Evolutionary conservation across 805 yeast genomes (phyloP).

Genomic region (Kluyveromyces nonfermentans): DNA sequence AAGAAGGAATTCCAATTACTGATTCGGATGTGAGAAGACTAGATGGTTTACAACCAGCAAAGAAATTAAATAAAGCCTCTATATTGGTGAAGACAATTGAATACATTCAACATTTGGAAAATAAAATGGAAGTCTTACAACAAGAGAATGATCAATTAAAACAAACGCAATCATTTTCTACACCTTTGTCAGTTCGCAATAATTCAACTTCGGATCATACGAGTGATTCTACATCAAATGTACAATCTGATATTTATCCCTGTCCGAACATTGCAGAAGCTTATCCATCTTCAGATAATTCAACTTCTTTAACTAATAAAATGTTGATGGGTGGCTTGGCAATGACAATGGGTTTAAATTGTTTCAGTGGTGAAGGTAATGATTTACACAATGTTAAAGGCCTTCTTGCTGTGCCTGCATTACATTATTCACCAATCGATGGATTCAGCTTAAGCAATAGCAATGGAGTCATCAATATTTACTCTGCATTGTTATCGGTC

Average conservation of each 20-base stretch:
- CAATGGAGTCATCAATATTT: constrained; percentile 21
- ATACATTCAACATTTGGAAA: constrained; percentile 64
- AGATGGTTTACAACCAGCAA: constrained; percentile 71
- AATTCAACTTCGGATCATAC: constrained; percentile 15
- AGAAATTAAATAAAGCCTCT: constrained; percentile 68
- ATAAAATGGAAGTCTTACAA: constrained; percentile 42
- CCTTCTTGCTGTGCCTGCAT: constrained; percentile 39
- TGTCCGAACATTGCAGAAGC: constrained; percentile 4
- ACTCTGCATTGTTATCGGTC: constrained; percentile 21
- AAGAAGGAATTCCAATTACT: constrained; percentile 38
- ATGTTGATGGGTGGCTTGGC: constrained; percentile 56
- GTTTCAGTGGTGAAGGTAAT: constrained; percentile 39
- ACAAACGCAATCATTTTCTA: constrained; percentile 12
- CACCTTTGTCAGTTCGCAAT: constrained; percentile 11
- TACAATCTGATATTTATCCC: constrained; percentile 3
- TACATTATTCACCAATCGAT: constrained; percentile 20
- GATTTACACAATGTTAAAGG: constrained; percentile 35
- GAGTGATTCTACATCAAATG: constrained; percentile 1
- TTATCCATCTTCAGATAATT: constrained; percentile 4
- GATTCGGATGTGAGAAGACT: constrained; percentile 51
- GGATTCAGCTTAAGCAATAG: constrained; percentile 17
- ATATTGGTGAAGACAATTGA: constrained; percentile 69
- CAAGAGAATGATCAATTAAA: constrained; percentile 39
- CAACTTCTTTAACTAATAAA: constrained; percentile 32
- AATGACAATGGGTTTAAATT: constrained; percentile 52